Evolutionary conservation across 192 early-diverging fungal genomes (phyloP), one percentile per base, ranked within the genome.

Genomic region (Dimargaris cristalligena): DNA sequence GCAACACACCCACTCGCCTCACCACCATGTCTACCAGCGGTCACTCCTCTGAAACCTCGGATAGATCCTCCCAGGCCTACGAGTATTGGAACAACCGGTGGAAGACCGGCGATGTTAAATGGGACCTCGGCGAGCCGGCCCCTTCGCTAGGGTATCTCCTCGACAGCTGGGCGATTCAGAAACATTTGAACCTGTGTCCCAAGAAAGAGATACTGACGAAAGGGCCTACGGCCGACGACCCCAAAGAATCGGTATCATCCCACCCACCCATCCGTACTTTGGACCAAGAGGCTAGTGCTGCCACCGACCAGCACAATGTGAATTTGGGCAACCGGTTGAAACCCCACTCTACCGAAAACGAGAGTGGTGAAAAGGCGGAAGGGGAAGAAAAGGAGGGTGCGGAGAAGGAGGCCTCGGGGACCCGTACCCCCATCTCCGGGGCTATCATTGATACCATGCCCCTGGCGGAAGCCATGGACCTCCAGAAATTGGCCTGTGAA

Each of bases 51-150:
- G 52, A 6, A 58, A 52, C 35, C 44, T 60, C 30, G 38, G 61
- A 47, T 23, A 59, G 56, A 29, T 52, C 64, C 51, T 64, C 64
- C 25, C 34, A 63, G 30, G 49, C 65, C 54, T 62, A 44, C 25
- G 46, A 63, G 30, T 52, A 25, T 26, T 52, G 50, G 50, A 52
- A 52, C 28, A 11, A 30, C 2, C 20, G 8, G 23, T 52, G 50
- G 50, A 52, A 52, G 30, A 2, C 14, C 13, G 50, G 50, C 14
- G 50, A 52, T 26, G 30, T 52, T 26, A 30, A 30, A 8, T 52
- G 50, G 50, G 50, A 52, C 23, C 23, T 52, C 28, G 50, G 50
- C 28, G 26, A 52, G 28, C 50, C 50, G 4, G 23, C 50, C 6
- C 50, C 50, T 16, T 30, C 50, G 14, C 30, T 52, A 16, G 50